phyloP scores from a whole-genome alignment of 345 rosid genomes.

The Anastatica hierochuntica region DNA sequence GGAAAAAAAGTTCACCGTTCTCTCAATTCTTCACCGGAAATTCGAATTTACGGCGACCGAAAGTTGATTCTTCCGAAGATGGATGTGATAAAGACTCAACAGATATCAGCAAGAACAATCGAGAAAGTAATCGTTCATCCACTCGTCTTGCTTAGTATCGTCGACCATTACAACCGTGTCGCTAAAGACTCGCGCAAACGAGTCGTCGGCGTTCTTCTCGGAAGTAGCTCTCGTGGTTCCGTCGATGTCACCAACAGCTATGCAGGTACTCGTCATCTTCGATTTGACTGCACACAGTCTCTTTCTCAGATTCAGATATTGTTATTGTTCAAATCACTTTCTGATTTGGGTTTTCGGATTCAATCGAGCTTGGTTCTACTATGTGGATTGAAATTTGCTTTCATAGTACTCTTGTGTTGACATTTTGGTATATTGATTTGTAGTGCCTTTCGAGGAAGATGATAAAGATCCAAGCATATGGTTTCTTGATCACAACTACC shows the following conservation, averaged over 20 bases:
- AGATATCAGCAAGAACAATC: slow-evolving; percentile 60
- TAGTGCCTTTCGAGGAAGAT: slow-evolving; percentile 93
- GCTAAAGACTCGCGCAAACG: slow-evolving; percentile 89
- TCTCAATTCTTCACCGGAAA: no score
- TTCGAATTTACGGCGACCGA: no score
- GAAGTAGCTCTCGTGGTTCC: slow-evolving; percentile 62
- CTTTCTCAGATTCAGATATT: slow-evolving; percentile 14
- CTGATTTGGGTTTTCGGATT: slow-evolving; percentile 10
- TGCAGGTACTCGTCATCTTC: slow-evolving; percentile 41
- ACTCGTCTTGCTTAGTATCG: slow-evolving; percentile 88
- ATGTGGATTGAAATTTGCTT: not conserved
- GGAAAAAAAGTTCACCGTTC: no score
- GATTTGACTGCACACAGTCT: not conserved
- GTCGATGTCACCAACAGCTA: slow-evolving; percentile 93
- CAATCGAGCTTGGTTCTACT: not conserved
- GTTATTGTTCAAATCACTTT: not conserved
- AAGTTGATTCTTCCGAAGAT: slow-evolving; percentile 14
- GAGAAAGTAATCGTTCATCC: slow-evolving; percentile 96
- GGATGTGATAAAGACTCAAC: slow-evolving; percentile 95
- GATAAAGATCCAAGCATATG: slow-evolving; percentile 76
- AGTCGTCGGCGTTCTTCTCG: slow-evolving; percentile 73
- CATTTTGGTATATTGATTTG: slow-evolving; percentile 1
- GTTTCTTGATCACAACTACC: slow-evolving; percentile 91
- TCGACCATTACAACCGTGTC: slow-evolving; percentile 89
- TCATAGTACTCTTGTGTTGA: not conserved